These are phyloP conservation scores for Myriosclerotinia scirpicola DNA, from an alignment of 2,329 filamentous ascomycete genomes.

Conservation along the genomic window DNA sequence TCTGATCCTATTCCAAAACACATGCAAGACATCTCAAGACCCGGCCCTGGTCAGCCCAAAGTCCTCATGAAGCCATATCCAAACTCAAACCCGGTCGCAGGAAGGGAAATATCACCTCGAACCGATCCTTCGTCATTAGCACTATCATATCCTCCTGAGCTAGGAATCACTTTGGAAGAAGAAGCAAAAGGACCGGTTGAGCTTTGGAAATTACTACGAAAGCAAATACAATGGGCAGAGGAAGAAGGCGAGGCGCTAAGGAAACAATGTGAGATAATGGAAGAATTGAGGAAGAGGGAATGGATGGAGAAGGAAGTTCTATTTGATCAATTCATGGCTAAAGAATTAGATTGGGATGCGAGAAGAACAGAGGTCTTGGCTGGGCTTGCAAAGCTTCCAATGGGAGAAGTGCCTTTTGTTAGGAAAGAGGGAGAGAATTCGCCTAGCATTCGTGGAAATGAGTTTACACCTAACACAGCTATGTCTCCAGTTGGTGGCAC, in stretches of 20 bases:
- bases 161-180: conserved; percentile 65
- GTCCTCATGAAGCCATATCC: conserved; percentile 63
- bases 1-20: conserved; percentile 73
- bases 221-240: conserved; percentile 71
- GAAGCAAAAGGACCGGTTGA: conserved; percentile 61
- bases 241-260: conserved; percentile 64
- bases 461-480: conserved; percentile 25
- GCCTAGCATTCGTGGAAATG: not conserved
- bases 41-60: conserved; percentile 53
- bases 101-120: conserved; percentile 50
- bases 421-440: conserved; percentile 2
- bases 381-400: conserved; percentile 42
- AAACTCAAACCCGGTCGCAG: conserved; percentile 44
- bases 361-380: conserved; percentile 56
- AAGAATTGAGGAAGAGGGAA: conserved; percentile 66
- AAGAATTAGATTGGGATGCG: conserved; percentile 65
- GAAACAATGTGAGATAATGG: conserved; percentile 64
- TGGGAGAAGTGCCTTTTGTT: conserved; percentile 29
- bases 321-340: conserved; percentile 68
- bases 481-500: conserved; percentile 22
- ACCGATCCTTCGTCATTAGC: conserved; percentile 38
- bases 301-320: conserved; percentile 80
- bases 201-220: conserved; percentile 61
- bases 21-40: conserved; percentile 49
- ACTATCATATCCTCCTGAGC: conserved; percentile 44